Conservation (phyloP, 148 eudicot genomes). For the Oxyria digyna region DNA sequence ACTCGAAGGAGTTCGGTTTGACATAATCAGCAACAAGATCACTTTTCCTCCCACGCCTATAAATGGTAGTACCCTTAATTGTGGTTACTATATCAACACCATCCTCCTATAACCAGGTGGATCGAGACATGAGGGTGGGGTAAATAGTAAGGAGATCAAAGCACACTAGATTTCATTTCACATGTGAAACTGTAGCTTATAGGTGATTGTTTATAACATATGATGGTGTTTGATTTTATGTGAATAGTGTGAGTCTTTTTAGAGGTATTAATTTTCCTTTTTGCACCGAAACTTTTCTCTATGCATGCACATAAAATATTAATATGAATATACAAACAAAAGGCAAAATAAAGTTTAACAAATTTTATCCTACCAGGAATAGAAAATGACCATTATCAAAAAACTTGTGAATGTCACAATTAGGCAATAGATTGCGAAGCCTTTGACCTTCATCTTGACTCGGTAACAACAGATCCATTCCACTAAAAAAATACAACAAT, state of each 20-base stretch:
- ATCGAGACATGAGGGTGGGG: neutral
- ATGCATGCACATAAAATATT: too few relatives aligned
- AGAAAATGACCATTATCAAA: conserved; percentile 56
- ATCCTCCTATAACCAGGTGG: conserved; percentile 38
- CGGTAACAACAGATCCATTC: conserved; percentile 45
- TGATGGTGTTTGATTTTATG: too few relatives aligned
- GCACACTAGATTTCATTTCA: too few relatives aligned
- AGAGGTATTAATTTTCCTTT: too few relatives aligned
- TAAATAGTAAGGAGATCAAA: too few relatives aligned
- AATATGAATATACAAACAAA: too few relatives aligned
- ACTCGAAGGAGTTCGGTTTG: conserved; percentile 49
- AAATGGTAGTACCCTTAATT: conserved; percentile 37
- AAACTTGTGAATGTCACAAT: conserved; percentile 59
- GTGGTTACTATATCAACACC: conserved; percentile 37
- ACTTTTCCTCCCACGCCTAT: conserved; percentile 37
- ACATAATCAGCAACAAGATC: conserved; percentile 54
- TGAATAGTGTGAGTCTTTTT: too few relatives aligned
- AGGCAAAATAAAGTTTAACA: conserved; percentile 4
- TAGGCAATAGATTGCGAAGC: conserved; percentile 37
- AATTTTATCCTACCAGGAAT: conserved; percentile 44
- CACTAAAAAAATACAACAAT: conserved; percentile 31
- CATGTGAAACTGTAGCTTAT: neutral
- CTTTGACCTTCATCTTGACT: conserved; percentile 74
- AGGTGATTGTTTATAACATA: neutral
- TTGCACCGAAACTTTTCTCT: too few relatives aligned